Percentiles rank a stretch among this genome's conserved stretches.
Conservation (phyloP, 2,329 filamentous ascomycete species). For the Pseudogymnoascus sp. region DNA sequence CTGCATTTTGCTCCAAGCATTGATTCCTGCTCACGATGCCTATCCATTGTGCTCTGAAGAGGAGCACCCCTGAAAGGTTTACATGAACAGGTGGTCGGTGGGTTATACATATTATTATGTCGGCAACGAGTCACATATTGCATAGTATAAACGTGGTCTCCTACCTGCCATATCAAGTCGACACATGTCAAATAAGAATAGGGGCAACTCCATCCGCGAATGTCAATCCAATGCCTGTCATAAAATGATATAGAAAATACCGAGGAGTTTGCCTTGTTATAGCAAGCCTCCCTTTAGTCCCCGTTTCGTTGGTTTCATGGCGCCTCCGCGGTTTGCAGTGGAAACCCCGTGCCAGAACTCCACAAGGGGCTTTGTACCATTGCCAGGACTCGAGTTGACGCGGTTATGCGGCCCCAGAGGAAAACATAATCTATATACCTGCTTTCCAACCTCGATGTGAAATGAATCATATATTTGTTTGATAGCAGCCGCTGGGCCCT, state of each 20-base stretch:
- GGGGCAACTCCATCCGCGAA: neutral
- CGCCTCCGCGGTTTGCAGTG: neutral
- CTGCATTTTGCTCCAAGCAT: neutral
- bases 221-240: neutral
- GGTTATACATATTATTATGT: neutral
- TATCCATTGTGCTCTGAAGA: neutral
- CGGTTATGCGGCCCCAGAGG: neutral
- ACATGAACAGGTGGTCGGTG: neutral
- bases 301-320: neutral
- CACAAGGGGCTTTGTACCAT: neutral
- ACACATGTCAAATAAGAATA: neutral
- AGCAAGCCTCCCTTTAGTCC: neutral
- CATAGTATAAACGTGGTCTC: neutral
- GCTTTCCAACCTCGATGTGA: neutral
- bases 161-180: neutral
- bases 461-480: neutral
- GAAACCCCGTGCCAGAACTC: neutral
- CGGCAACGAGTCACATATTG: neutral
- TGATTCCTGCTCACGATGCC: neutral
- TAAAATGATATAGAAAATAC: neutral
- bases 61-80: neutral
- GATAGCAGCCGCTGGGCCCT: neutral
- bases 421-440: neutral
- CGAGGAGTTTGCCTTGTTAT: neutral
- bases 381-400: neutral